phyloP scores from a whole-genome alignment of 2,329 filamentous ascomycete genomes.

The Alternaria conjuncta region DNA sequence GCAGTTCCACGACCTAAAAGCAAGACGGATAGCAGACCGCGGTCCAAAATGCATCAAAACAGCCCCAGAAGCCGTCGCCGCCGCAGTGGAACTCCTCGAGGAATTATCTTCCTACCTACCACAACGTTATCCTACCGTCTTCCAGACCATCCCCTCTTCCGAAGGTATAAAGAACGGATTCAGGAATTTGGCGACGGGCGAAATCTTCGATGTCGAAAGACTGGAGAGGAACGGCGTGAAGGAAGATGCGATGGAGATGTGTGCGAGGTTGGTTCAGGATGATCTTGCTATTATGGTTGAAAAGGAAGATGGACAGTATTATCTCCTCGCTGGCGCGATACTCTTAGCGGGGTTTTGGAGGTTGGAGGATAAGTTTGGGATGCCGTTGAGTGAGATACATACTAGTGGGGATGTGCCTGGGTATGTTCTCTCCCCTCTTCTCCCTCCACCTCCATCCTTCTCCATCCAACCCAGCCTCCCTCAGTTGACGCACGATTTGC shows the following conservation, averaged over 20 bases:
- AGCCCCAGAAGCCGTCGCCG: conserved; percentile 72
- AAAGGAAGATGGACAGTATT: conserved; percentile 76
- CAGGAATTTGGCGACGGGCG: conserved; percentile 71
- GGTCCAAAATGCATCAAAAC: conserved; percentile 72
- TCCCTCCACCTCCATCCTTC: background rate
- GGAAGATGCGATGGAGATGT: conserved; percentile 81
- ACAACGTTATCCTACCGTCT: conserved; percentile 76
- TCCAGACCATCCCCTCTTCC: conserved; percentile 56
- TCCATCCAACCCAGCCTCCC: too few species aligned
- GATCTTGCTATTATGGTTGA: conserved; percentile 87
- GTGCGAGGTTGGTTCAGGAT: conserved; percentile 76
- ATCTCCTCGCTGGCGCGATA: conserved; percentile 77
- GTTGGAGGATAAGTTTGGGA: conserved; percentile 79
- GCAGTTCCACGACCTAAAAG: conserved; percentile 75
- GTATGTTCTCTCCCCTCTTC: background rate
- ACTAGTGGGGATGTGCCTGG: conserved; percentile 77
- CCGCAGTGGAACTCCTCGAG: conserved; percentile 76
- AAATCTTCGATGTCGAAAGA: conserved; percentile 71
- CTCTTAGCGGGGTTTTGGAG: conserved; percentile 85
- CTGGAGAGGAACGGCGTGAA: conserved; percentile 60
- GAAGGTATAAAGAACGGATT: too few species aligned
- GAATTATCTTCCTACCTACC: conserved; percentile 75
- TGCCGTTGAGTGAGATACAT: conserved; percentile 81
- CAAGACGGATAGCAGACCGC: conserved; percentile 69
- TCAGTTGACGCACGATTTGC: too few species aligned